Percentiles rank a stretch among this genome's conserved stretches.
phyloP scores from a whole-genome alignment of 1,139 yeast species.

The Fermentozyma sake region DNA sequence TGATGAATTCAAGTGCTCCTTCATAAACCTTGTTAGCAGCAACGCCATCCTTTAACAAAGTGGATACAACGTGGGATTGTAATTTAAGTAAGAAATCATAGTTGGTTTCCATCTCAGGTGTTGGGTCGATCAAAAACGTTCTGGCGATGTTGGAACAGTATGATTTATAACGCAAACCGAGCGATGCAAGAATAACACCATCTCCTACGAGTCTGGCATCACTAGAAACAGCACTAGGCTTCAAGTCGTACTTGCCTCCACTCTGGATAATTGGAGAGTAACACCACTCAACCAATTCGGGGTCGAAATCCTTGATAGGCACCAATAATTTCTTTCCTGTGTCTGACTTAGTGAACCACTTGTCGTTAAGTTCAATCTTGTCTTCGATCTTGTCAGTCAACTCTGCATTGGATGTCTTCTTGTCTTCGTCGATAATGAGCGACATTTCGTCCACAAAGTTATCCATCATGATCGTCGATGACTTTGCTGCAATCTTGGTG shows the following conservation, averaged over 20 bases:
- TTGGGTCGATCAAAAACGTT: slow-evolving; percentile 87
- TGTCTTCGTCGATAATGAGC: slow-evolving; percentile 80
- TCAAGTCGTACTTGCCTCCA: slow-evolving; percentile 80
- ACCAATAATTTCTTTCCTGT: slow-evolving; percentile 52
- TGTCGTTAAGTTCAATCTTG: slow-evolving; percentile 73
- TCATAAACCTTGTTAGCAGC: slow-evolving; percentile 63
- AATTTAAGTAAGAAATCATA: slow-evolving; percentile 72
- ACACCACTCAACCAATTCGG: slow-evolving; percentile 86
- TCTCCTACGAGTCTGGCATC: slow-evolving; percentile 63
- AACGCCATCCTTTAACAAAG: slow-evolving; percentile 61
- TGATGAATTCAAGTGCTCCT: slow-evolving; percentile 56
- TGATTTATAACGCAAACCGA: slow-evolving; percentile 84
- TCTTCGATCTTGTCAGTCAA: slow-evolving; percentile 75
- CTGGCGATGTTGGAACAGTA: slow-evolving; percentile 88
- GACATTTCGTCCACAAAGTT: slow-evolving; percentile 87
- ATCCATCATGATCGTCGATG: slow-evolving; percentile 79
- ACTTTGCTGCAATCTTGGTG: slow-evolving; percentile 68
- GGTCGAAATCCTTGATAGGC: slow-evolving; percentile 55
- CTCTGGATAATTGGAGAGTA: slow-evolving; percentile 89
- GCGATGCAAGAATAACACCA: slow-evolving; percentile 78
- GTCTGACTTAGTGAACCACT: slow-evolving; percentile 62
- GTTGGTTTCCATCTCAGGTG: slow-evolving; percentile 70
- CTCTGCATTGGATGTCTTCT: slow-evolving; percentile 66
- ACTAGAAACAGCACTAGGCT: slow-evolving; percentile 77
- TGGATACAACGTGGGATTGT: slow-evolving; percentile 55